Conservation (phyloP, 768 basidiomycete species). For the Trametes cingulata region DNA sequence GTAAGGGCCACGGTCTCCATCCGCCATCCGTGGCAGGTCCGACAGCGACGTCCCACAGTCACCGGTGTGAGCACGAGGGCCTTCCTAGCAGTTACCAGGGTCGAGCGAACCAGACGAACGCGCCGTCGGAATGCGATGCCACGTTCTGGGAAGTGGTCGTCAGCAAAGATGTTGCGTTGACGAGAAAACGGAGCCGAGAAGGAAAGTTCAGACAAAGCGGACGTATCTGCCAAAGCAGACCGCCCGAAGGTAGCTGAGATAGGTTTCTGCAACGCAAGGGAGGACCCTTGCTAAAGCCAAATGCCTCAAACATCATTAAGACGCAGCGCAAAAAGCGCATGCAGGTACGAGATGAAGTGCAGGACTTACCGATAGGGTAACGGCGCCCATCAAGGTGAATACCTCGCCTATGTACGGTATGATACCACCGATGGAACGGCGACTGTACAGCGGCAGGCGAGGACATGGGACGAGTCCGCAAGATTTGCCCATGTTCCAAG, state of each 20-base stretch:
- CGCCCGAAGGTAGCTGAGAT: slow-evolving; percentile 91
- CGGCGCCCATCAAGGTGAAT: no score
- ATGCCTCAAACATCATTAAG: slow-evolving; percentile 87
- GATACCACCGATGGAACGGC: neutral
- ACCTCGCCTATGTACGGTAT: neutral
- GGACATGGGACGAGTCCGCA: no score
- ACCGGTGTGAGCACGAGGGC: no score
- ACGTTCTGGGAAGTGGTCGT: neutral
- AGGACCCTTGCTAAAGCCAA: slow-evolving; percentile 78
- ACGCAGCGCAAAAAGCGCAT: neutral
- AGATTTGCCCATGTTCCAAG: no score
- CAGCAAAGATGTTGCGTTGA: neutral
- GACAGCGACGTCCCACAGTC: no score
- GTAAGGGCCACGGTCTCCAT: no score
- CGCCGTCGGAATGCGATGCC: neutral
- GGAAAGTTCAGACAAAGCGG: slow-evolving; percentile 50
- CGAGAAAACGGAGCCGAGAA: neutral
- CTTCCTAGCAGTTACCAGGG: no score
- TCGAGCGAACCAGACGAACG: neutral
- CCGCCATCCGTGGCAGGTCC: no score
- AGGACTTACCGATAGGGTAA: neutral
- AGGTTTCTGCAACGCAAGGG: slow-evolving; percentile 73
- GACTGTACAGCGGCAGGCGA: no score
- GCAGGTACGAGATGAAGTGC: neutral
- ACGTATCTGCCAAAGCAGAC: slow-evolving; percentile 41